These are phyloP conservation scores for Neocucurbitaria cava DNA, from an alignment of 2,329 filamentous ascomycete species.

Conservation along the genomic window DNA sequence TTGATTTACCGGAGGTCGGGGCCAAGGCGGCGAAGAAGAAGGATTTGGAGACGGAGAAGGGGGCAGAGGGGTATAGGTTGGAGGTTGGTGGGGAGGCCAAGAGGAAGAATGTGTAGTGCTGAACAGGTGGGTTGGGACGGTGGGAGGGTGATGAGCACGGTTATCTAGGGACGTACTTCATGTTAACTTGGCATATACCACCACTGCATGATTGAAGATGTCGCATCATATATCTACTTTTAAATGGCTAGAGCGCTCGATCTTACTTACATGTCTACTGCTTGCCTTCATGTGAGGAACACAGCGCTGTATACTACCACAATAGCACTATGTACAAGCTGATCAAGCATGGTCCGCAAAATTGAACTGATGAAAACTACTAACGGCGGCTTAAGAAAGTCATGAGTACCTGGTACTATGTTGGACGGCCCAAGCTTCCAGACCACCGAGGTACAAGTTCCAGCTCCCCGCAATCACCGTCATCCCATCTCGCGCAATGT, in stretches of 20 bases:
- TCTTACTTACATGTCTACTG: no score
- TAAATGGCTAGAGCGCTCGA: no score
- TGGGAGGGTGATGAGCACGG: not conserved
- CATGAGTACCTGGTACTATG: not conserved
- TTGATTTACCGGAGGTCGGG: slow-evolving; percentile 72
- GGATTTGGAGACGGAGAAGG: slow-evolving; percentile 57
- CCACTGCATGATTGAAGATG: no score
- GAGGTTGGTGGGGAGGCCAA: slow-evolving; percentile 46
- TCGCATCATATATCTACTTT: no score
- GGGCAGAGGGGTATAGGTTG: slow-evolving; percentile 56
- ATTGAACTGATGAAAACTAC: no score
- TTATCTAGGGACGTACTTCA: not conserved
- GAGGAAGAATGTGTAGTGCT: slow-evolving; percentile 19
- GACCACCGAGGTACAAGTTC: slow-evolving; percentile 12
- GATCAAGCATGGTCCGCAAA: no score
- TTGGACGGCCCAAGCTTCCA: not conserved
- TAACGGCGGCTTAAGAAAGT: not conserved
- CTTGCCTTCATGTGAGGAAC: no score
- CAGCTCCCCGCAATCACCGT: slow-evolving; percentile 19
- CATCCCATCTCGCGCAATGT: slow-evolving; percentile 1
- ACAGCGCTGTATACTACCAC: no score
- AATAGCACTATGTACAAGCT: no score
- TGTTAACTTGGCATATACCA: no score
- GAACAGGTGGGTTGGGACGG: not conserved
- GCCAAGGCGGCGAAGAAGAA: slow-evolving; percentile 64